Evolutionary conservation across 106 monocot species (phyloP).

Genomic region (Dendrobium huoshanense): DNA sequence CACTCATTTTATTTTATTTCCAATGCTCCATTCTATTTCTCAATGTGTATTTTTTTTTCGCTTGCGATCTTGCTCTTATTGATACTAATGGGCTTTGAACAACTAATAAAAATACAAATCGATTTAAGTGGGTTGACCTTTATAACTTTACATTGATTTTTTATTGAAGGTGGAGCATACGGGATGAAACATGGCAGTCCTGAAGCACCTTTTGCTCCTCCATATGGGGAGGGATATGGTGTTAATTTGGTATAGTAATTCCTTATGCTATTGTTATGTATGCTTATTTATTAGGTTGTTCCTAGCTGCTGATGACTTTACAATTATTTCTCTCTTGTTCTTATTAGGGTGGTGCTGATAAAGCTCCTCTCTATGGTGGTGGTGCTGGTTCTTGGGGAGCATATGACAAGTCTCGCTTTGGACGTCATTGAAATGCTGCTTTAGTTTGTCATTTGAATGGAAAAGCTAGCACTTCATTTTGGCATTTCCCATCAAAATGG

Average conservation of each 20-base stretch:
- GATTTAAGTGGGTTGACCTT: neutral
- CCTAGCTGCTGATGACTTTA: neutral
- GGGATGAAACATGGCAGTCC: constrained; percentile 48
- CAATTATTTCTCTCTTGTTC: neutral
- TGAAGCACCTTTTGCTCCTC: constrained; percentile 39
- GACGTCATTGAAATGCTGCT: constrained; percentile 27
- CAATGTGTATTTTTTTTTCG: no score
- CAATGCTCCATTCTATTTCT: neutral
- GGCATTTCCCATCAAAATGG: constrained; percentile 2
- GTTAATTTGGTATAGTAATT: constrained; percentile 32
- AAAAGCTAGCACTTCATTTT: neutral
- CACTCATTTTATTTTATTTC: neutral
- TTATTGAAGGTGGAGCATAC: constrained; percentile 50
- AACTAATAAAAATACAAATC: neutral
- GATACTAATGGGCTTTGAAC: neutral
- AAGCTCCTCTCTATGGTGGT: constrained; percentile 35
- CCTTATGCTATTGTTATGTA: neutral
- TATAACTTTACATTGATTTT: neutral
- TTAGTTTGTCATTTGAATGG: neutral
- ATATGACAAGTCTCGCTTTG: constrained; percentile 42
- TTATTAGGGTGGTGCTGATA: constrained; percentile 39
- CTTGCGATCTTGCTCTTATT: neutral
- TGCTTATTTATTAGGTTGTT: neutral
- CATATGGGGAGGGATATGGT: constrained; percentile 51
- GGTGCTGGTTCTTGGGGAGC: constrained; percentile 52